Conservation (phyloP, 2,329 filamentous ascomycete species). For the Botrytis tulipae region DNA sequence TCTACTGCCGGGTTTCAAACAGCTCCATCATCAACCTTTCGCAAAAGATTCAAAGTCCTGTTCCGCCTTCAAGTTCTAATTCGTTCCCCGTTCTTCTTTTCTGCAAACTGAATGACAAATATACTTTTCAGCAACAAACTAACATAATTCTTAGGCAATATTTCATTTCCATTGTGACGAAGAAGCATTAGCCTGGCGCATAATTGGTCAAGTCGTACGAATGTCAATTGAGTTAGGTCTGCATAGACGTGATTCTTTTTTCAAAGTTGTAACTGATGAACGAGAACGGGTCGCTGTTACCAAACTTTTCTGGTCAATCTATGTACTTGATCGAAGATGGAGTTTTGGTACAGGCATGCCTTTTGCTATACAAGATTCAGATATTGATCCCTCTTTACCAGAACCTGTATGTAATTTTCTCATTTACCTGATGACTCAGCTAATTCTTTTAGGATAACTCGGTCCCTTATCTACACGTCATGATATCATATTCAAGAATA, state of each 20-base stretch:
- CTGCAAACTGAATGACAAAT: not conserved
- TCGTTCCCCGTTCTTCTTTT: not conserved
- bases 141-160: constrained; percentile 51
- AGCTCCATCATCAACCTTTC: not conserved
- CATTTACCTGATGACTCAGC: constrained; percentile 24
- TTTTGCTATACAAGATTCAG: constrained; percentile 79
- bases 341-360: constrained; percentile 87
- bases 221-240: constrained; percentile 79
- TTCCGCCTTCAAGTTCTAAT: not conserved
- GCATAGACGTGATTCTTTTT: constrained; percentile 73
- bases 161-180: constrained; percentile 87
- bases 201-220: constrained; percentile 78
- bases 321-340: constrained; percentile 82
- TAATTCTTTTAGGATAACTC: constrained; percentile 29
- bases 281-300: constrained; percentile 66
- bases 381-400: constrained; percentile 77
- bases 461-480: constrained; percentile 71
- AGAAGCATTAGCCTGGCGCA: constrained; percentile 80
- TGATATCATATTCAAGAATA: constrained; percentile 81
- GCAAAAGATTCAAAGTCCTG: not conserved
- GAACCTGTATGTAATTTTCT: constrained; percentile 63
- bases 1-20: not conserved
- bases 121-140: constrained; percentile 43
- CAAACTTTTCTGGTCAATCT: constrained; percentile 81
- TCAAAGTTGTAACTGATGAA: constrained; percentile 64